phyloP scores from a whole-genome alignment of 2,329 filamentous ascomycete genomes.

The Penicillium palitans region DNA sequence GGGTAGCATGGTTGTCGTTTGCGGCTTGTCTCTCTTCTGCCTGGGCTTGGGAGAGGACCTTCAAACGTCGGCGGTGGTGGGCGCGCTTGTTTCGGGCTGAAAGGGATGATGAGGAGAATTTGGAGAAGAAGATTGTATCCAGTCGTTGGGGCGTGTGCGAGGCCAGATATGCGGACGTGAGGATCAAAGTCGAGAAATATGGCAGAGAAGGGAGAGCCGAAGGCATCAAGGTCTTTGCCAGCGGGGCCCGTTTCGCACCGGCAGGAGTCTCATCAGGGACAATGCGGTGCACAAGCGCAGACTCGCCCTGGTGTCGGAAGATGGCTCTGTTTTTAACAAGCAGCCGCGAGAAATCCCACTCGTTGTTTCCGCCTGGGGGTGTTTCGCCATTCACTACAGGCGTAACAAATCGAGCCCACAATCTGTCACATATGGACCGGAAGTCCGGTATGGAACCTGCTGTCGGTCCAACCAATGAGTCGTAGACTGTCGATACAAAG shows the following conservation, averaged over 20 bases:
- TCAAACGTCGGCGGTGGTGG: constrained; percentile 44
- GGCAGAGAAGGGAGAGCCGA: constrained; percentile 43
- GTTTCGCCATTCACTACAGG: constrained; percentile 71
- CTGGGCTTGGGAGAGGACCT: constrained; percentile 42
- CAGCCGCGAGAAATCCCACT: constrained; percentile 80
- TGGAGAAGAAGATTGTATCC: constrained; percentile 53
- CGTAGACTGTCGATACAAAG: constrained; percentile 82
- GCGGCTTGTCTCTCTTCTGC: constrained; percentile 36
- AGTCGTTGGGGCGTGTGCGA: constrained; percentile 49
- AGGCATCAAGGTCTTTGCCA: constrained; percentile 27
- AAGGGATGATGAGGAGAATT: constrained; percentile 47
- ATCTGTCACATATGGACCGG: constrained; percentile 64
- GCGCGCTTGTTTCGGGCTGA: constrained; percentile 47
- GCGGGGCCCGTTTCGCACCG: constrained; percentile 20
- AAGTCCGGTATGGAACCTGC: constrained; percentile 77
- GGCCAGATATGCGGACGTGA: constrained; percentile 50
- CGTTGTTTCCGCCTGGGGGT: constrained; percentile 46
- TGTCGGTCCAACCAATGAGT: constrained; percentile 77
- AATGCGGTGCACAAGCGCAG: constrained; percentile 44
- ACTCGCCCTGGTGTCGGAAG: constrained; percentile 49
- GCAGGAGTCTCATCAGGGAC: constrained; percentile 33
- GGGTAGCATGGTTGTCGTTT: constrained; percentile 30
- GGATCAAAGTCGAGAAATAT: constrained; percentile 49
- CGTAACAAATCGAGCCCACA: constrained; percentile 83
- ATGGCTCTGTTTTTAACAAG: constrained; percentile 57